Base-by-base conservation (phyloP, 2,329 filamentous ascomycete species). In the Fusarium coicis region DNA sequence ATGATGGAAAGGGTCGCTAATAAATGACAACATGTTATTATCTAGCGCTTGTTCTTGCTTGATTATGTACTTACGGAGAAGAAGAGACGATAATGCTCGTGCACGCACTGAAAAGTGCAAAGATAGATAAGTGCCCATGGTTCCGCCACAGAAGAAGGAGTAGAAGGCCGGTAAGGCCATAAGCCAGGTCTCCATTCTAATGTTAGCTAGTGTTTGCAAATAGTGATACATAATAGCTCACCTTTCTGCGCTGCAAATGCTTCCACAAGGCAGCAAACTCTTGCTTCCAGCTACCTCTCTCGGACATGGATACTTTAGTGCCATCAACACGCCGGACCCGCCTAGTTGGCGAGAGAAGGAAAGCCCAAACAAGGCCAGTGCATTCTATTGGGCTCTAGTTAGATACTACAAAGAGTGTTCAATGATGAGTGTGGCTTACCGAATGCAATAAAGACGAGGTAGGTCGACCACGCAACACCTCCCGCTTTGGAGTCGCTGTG, bases 91-190 rank as follows among this genome's bases (percentile, higher is more conserved):
- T 1, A 63, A 36, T 12, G 60, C 53, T 9, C 60, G 28, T 4
- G 60, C 42, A 1, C 60, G n/a, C 4, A 63, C 53, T 5, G 60
- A 63, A 4, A 59, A 63, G 30, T 63, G 60, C 9, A 63, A 18
- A 0, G 36, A 39, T 1, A 63, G 12, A n/a, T 63, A 63, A 5
- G 60, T 63, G 7, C 53, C 53, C 60, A 63, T 47, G 4, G 34
- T 63, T n/a, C 60, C 60, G 7, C 60, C 60, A 6, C 37, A 63
- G 15, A 63, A 63, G 34, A 63, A 59, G 0, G 60, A 63, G 34
- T 63, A 63, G 16, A 63, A 63, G 5, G 60, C 60, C 4, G 60
- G 60, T 9, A 63, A 15, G 2, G 37, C 46, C 42, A 49, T 46
- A 0, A 63, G 34, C 60, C 53, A 63, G 5, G 60, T 59, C 60